Base-by-base conservation (phyloP, 1,139 yeast species). In the Suhomyces kunorum region DNA sequence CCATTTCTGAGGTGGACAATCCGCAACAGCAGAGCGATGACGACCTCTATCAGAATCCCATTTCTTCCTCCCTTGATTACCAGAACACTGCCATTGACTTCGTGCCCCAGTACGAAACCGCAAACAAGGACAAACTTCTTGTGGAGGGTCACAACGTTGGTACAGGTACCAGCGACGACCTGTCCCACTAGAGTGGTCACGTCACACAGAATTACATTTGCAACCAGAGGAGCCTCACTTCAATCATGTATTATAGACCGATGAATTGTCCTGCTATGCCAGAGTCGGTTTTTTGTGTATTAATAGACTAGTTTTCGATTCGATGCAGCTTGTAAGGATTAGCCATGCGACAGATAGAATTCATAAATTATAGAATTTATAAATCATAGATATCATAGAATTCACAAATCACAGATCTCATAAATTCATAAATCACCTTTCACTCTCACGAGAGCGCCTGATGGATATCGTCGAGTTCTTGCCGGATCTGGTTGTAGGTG, bases 21-120 rank as follows among this genome's bases (percentile, higher is more conserved):
- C 40, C 13, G 5, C 34, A 16, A 6, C 32, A 33, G 2, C 36
- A 34, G 16, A 34, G 32, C 16, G 48, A 44, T 23, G 46, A 43
- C 30, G 45, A 47, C 28, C 39, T 39, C 15, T 42, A 46, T 39
- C 51, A 48, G 26, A 49, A 47, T 29, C 54, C 49, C 12, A 15
- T 35, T 3, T 8, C 35, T 8, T 17, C 32, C 16, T 22, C n/a
- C 7, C 18, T 24, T 16, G 55, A 53, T 18, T 61, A 60, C 27
- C 58, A 53, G 40, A 52, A 57, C 31, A 59, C 59, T 28, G 50
- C 51, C 8, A 55, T 56, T 13, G 75, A 69, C 39, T 64, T 52
- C 43, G 76, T 70, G 4, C 76, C 76, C 1, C 61, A 58, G 44
- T 71, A 71, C 49, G 64, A 64, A 42, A 47, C 55, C 6, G 59